A percentile compares a stretch with the other conserved stretches of the same genome.
Conservation (phyloP, 1,284 basidiomycete species). For the Cryptococcus maquisensis region DNA sequence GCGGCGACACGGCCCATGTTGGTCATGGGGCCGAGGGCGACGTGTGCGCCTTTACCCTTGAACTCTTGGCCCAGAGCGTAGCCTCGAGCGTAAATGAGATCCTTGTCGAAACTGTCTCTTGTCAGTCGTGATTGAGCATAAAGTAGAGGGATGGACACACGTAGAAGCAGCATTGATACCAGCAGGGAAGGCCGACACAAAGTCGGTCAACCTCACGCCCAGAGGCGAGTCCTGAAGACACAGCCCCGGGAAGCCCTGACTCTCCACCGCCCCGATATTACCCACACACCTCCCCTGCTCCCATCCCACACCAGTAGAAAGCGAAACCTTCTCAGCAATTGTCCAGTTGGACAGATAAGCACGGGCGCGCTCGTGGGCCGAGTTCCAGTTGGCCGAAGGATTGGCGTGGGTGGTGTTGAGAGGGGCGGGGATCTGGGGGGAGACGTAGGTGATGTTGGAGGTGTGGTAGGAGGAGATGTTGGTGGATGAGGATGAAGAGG, state of each 20-base stretch:
- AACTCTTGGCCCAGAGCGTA: slow-evolving; percentile 72
- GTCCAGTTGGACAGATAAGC: slow-evolving; percentile 46
- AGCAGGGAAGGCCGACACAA: slow-evolving; percentile 64
- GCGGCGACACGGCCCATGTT: slow-evolving; percentile 58
- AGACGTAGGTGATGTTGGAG: slow-evolving; percentile 6
- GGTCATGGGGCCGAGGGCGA: slow-evolving; percentile 56
- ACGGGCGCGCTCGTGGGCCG: slow-evolving; percentile 41
- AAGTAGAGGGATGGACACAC: slow-evolving; percentile 37
- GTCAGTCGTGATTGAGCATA: neutral
- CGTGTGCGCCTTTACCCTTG: slow-evolving; percentile 72
- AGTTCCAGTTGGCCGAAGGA: slow-evolving; percentile 19
- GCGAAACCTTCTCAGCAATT: slow-evolving; percentile 50
- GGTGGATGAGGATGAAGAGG: no score
- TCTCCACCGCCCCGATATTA: slow-evolving; percentile 60
- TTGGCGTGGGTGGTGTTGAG: slow-evolving; percentile 6
- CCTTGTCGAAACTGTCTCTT: slow-evolving; percentile 58
- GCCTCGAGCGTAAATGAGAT: slow-evolving; percentile 67
- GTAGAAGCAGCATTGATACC: slow-evolving; percentile 70
- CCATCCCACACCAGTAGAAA: slow-evolving; percentile 51
- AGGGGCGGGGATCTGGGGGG: slow-evolving; percentile 4
- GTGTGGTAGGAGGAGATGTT: no score
- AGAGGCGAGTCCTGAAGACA: slow-evolving; percentile 57
- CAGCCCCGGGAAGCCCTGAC: slow-evolving; percentile 62
- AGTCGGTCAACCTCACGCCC: slow-evolving; percentile 62
- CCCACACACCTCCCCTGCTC: slow-evolving; percentile 58